Evolutionary conservation across 345 rosid genomes (phyloP), one percentile per base, ranked within the genome.

Genomic region (Linum usitatissimum): DNA sequence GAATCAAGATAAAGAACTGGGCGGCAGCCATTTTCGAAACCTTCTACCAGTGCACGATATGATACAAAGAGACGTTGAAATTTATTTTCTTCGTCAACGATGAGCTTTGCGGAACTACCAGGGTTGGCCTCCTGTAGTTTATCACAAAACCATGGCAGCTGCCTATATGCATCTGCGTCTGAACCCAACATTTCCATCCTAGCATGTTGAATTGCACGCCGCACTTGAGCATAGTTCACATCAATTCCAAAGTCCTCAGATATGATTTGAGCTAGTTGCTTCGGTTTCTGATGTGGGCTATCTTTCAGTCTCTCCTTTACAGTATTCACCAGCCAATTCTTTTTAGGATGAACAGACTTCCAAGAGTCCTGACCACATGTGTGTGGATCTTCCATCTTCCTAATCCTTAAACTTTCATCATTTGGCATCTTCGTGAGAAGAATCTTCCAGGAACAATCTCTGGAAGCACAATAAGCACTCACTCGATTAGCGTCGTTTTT

Each of bases 171-270:
- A 68, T 85, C 87, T 76, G 81, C 80, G 75, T 86, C 76, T 1
- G 93, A 86, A 69, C 96, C 88, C 68, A 78, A 89, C 62, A 92
- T 86, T 63, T 85, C 95, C 72, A 80, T 82, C 68, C 83, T 81
- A 34, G 98, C 98, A 73, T 83, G 91, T 69, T 85, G 93, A 42
- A 88, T 79, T 66, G 89, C 93, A 67, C 93, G 91, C 84, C 96
- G 76, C 45, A 87, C 91, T 73, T 91, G 88, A 21, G 87, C 66
- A 61, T 92, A 89, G 65, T 85, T 86, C 68, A 89, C 75, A 66
- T 78, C 77, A 71, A 92, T 64, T 65, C 98, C 98, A 71, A 86
- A 89, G 68, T 92, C 98, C 56, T 65, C 78, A 56, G 74, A 74
- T 71, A 92, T 78, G 45, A 10, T 17, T 30, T 61, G 54, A 49